Conservation (phyloP, 306 rosid species). For the Dryas octopetala region DNA sequence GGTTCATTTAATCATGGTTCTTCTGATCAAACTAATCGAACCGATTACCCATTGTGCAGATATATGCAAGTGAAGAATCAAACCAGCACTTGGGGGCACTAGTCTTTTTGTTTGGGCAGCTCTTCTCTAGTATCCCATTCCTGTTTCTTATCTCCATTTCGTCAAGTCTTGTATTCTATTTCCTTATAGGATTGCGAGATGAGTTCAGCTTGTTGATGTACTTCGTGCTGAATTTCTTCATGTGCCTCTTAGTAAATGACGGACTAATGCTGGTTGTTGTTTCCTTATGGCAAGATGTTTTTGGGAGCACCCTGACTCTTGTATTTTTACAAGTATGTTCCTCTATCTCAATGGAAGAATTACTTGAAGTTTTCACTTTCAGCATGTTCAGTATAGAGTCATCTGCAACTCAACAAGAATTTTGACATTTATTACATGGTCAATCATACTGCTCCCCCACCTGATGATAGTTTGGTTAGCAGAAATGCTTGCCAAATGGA, state of each 20-base stretch:
- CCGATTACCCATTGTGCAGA: conserved; percentile 47
- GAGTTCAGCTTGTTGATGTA: conserved; percentile 95
- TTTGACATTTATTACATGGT: neutral
- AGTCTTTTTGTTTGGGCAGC: conserved; percentile 87
- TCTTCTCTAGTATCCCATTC: conserved; percentile 95
- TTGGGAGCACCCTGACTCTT: conserved; percentile 80
- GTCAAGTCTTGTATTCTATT: conserved; percentile 88
- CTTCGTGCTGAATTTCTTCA: conserved; percentile 92
- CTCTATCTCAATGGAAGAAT: neutral
- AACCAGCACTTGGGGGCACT: conserved; percentile 81
- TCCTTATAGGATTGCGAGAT: conserved; percentile 81
- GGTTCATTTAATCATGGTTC: neutral
- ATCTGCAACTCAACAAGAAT: neutral
- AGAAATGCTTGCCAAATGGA: no score
- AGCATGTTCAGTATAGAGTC: neutral
- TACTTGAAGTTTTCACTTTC: neutral
- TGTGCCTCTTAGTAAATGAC: conserved; percentile 86
- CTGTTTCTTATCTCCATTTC: conserved; percentile 94
- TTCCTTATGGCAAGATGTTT: conserved; percentile 73
- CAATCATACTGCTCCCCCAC: neutral
- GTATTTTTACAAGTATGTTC: conserved; percentile 75
- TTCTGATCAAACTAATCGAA: conserved; percentile 30
- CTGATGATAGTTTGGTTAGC: no score
- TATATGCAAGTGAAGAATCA: conserved; percentile 78
- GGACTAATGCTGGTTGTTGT: conserved; percentile 78